These are phyloP conservation scores for Vararia minispora DNA, from an alignment of 768 basidiomycete species.

Conservation along the genomic window DNA sequence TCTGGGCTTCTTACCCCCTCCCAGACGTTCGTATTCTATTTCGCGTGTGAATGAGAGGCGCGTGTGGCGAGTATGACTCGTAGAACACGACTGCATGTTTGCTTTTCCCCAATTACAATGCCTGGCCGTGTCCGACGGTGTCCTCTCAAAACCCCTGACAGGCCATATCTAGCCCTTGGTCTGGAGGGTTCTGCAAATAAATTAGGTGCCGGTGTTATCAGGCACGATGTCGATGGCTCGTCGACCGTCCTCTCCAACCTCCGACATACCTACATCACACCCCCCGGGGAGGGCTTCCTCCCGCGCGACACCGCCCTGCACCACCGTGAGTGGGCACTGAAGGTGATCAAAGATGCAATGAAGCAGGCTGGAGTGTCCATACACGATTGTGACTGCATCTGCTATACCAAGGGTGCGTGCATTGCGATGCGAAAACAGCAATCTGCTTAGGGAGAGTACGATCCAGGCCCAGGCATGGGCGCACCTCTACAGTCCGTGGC, in stretches of 20 bases:
- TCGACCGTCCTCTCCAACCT: conserved; percentile 81
- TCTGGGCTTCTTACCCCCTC: too few relatives aligned
- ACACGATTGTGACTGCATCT: conserved; percentile 85
- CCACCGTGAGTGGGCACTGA: conserved; percentile 86
- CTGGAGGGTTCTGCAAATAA: conserved; percentile 99
- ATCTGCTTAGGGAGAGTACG: background rate
- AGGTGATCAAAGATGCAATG: conserved; percentile 71
- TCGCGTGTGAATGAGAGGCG: too few relatives aligned
- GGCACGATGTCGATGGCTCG: conserved; percentile 64
- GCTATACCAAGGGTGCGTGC: conserved; percentile 86
- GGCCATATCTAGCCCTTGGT: conserved; percentile 78
- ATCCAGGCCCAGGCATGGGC: conserved; percentile 95
- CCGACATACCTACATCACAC: conserved; percentile 97
- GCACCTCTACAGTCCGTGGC: conserved; percentile 93
- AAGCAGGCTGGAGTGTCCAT: conserved; percentile 56
- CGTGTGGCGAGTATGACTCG: too few relatives aligned
- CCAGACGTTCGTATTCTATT: too few relatives aligned
- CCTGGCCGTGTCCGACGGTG: conserved; percentile 8
- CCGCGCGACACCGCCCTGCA: conserved; percentile 93
- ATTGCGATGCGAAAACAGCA: too few relatives aligned
- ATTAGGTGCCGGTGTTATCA: conserved; percentile 87
- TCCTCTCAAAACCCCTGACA: conserved; percentile 31
- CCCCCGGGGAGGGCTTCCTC: conserved; percentile 95
- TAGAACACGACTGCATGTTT: background rate
- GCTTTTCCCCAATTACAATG: conserved; percentile 2